Evolutionary conservation across 257 asterid species (phyloP), one percentile per base, ranked within the genome.

Genomic region (Linaria vulgaris): DNA sequence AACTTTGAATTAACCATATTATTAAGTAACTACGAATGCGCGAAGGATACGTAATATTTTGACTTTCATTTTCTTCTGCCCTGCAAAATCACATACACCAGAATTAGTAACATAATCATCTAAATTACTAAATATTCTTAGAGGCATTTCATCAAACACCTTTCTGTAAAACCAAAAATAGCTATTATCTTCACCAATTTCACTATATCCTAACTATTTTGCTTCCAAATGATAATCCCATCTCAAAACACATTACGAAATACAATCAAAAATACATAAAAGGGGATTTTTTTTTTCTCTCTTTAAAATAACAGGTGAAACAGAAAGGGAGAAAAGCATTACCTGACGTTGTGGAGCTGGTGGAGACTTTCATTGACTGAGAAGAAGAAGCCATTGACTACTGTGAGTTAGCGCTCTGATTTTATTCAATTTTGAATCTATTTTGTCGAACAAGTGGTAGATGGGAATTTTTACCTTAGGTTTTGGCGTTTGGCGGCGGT

Each of bases 31-130:
- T n/a, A n/a, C n/a, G n/a, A n/a, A n/a, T n/a, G n/a, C n/a, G n/a
- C 30, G 27, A 69, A 90, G 96, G 95, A 87, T 90, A 85, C 92
- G 85, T 45, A 85, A 51, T 71, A 90, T 85, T 83, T 87, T 90
- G 69, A 90, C 96, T 71, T 87, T 89, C 95, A 89, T 86, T 72
- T 68, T 72, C 79, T 57, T 69, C 23, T 68, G 24, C 48, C 82
- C 94, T 88, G 88, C 83, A 73, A 70, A 53, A 71, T 39, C 59
- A 66, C 13, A 63, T 17, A 12, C 27, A 20, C 34, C n/a, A 60
- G 57, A 54, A 46, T 20, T 51, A 66, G 34, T 31, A 66, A 56
- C 17, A 39, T 23, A 37, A 63, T 12, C 13, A 12, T 46, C 12
- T 12, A 13, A 55, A 47, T 51, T 12, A 30, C 30, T 5, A 39